A percentile compares a stretch with the other conserved stretches of the same genome.
Conservation (phyloP, 352 stramenopile genomes). For the Paralagenidium karlingii region DNA sequence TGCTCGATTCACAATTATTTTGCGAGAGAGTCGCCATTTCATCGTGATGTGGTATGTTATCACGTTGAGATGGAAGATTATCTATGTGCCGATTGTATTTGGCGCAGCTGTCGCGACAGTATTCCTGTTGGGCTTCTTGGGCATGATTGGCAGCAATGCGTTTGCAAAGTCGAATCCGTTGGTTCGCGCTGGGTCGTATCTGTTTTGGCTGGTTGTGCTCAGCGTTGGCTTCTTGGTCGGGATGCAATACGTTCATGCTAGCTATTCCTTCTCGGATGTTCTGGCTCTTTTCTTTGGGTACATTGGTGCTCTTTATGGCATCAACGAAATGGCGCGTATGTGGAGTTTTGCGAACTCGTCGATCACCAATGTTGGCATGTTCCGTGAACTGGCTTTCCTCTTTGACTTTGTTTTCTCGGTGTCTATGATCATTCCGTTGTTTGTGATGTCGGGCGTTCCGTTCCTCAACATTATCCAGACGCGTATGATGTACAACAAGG, state of each 20-base stretch:
- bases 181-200: slow-evolving; percentile 32
- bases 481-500: slow-evolving; percentile 82
- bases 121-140: slow-evolving; percentile 27
- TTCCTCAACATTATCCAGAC: slow-evolving; percentile 76
- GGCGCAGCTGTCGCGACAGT: slow-evolving; percentile 36
- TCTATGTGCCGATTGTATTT: slow-evolving; percentile 31
- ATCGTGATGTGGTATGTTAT: slow-evolving; percentile 62
- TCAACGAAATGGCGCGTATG: slow-evolving; percentile 67
- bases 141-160: slow-evolving; percentile 18
- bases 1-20: slow-evolving; percentile 45
- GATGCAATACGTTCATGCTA: too few relatives aligned
- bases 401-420: slow-evolving; percentile 71
- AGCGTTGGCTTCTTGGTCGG: slow-evolving; percentile 35
- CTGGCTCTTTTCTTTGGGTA: slow-evolving; percentile 58
- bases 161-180: too few relatives aligned
- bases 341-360: slow-evolving; percentile 47
- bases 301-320: slow-evolving; percentile 37
- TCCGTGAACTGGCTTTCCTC: slow-evolving; percentile 66
- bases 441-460: slow-evolving; percentile 55
- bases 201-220: slow-evolving; percentile 12
- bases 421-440: slow-evolving; percentile 42
- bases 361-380: slow-evolving; percentile 33
- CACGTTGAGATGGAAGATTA: slow-evolving; percentile 29
- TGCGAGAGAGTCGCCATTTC: slow-evolving; percentile 63
- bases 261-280: slow-evolving; percentile 21